Percentiles rank a stretch among this genome's conserved stretches.
These are phyloP conservation scores for Leptographium flavum DNA, from an alignment of 2,329 filamentous ascomycete genomes.

Conservation along the genomic window DNA sequence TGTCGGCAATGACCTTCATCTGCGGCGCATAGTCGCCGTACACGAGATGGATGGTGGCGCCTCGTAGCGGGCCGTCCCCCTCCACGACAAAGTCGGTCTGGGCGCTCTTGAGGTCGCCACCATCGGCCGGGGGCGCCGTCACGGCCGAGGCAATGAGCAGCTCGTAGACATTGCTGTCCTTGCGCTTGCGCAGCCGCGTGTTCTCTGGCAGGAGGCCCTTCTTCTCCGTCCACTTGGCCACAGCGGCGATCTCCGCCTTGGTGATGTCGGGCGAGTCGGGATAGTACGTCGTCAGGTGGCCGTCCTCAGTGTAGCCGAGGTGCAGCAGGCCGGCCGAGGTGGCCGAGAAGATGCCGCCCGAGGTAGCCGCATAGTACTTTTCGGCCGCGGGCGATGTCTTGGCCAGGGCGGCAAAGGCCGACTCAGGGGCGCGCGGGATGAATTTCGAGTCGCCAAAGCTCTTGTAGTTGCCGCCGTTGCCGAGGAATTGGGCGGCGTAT, in stretches of 20 bases:
- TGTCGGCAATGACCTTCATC: constrained; percentile 54
- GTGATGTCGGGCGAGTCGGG: constrained; percentile 62
- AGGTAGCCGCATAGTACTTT: constrained; percentile 51
- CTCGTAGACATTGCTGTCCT: constrained; percentile 42
- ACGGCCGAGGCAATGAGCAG: constrained; percentile 60
- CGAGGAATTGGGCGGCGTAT: constrained; percentile 66
- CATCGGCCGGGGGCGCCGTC: constrained; percentile 41
- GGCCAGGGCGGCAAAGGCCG: constrained; percentile 50
- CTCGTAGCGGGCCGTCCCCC: constrained; percentile 45
- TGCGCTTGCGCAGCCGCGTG: constrained; percentile 55
- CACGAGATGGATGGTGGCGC: constrained; percentile 54
- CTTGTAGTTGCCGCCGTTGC: constrained; percentile 76
- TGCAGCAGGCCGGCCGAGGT: constrained; percentile 53
- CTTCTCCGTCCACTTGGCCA: constrained; percentile 59
- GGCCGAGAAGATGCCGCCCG: constrained; percentile 58
- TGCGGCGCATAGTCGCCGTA: constrained; percentile 63
- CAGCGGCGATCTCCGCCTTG: constrained; percentile 56
- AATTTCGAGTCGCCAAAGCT: constrained; percentile 79
- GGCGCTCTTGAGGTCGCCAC: constrained; percentile 52
- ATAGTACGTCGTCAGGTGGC: constrained; percentile 73
- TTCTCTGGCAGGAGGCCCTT: constrained; percentile 60
- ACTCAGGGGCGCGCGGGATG: constrained; percentile 54
- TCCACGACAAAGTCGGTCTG: constrained; percentile 45
- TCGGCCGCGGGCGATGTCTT: constrained; percentile 44
- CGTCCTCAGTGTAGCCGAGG: constrained; percentile 58